Evolutionary conservation across 257 asterid species (phyloP).

Genomic region (Ehretia macrophylla): DNA sequence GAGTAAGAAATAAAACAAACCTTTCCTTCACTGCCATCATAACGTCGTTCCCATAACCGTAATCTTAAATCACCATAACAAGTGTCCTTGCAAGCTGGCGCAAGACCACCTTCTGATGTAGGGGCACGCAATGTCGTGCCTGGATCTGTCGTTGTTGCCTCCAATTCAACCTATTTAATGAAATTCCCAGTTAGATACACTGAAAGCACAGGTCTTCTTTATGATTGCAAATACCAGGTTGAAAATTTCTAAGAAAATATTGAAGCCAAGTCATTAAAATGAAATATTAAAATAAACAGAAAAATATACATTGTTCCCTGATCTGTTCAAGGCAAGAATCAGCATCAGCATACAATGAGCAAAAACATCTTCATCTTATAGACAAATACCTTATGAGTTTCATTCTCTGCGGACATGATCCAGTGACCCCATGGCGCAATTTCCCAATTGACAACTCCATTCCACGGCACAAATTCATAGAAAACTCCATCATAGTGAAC

Average conservation of each 20-base stretch:
- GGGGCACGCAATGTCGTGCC: conserved; percentile 98
- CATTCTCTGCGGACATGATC: conserved; percentile 76
- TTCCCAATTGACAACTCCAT: conserved; percentile 86
- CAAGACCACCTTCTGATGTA: conserved; percentile 74
- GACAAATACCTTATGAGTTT: conserved; percentile 49
- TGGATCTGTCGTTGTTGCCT: conserved; percentile 62
- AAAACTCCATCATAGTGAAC: conserved; percentile 74
- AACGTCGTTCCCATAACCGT: conserved; percentile 55
- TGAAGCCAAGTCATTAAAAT: no score
- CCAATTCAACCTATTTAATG: conserved; percentile 64
- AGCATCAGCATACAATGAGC: background rate
- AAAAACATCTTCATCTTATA: background rate
- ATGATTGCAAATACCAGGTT: background rate
- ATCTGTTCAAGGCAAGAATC: background rate
- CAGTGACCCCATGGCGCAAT: conserved; percentile 83
- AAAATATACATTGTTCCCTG: no score
- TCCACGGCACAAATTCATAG: conserved; percentile 93
- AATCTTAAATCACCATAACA: conserved; percentile 66
- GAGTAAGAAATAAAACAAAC: conserved; percentile 25
- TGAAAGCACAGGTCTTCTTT: background rate
- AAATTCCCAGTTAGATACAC: conserved; percentile 6
- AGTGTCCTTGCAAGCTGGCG: conserved; percentile 90
- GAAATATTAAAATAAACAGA: no score
- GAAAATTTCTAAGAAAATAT: no score
- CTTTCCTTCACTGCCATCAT: conserved; percentile 76